Conservation (phyloP, 257 asterid genomes). For the Thymus mandschuricus region DNA sequence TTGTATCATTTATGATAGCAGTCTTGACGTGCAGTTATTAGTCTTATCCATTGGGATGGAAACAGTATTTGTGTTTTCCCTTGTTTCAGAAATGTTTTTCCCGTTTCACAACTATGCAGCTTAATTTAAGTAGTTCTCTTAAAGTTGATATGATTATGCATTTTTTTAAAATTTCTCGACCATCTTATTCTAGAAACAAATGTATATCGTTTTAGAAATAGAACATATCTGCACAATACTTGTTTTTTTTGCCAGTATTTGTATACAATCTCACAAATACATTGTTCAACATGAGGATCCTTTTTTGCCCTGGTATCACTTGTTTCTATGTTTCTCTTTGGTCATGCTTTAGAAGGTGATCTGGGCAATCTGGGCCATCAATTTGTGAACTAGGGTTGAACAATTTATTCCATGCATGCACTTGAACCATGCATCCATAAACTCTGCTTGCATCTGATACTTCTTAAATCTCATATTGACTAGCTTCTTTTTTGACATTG, state of each 20-base stretch:
- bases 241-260: no score
- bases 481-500: constrained; percentile 3
- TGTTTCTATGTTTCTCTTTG: background rate
- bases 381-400: background rate
- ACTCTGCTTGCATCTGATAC: background rate
- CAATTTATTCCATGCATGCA: constrained; percentile 15
- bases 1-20: background rate
- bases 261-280: background rate
- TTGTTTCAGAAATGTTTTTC: no score
- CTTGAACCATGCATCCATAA: constrained; percentile 10
- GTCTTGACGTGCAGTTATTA: background rate
- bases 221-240: background rate
- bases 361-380: background rate
- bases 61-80: background rate
- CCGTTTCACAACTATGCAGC: no score
- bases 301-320: background rate
- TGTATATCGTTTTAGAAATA: background rate
- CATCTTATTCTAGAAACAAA: background rate
- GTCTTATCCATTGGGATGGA: background rate
- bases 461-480: background rate
- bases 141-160: background rate
- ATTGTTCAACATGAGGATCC: background rate
- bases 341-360: background rate
- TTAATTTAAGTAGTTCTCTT: background rate
- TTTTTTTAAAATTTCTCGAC: background rate